phyloP scores from a whole-genome alignment of 257 asterid genomes.

The Solanum pimpinellifolium region DNA sequence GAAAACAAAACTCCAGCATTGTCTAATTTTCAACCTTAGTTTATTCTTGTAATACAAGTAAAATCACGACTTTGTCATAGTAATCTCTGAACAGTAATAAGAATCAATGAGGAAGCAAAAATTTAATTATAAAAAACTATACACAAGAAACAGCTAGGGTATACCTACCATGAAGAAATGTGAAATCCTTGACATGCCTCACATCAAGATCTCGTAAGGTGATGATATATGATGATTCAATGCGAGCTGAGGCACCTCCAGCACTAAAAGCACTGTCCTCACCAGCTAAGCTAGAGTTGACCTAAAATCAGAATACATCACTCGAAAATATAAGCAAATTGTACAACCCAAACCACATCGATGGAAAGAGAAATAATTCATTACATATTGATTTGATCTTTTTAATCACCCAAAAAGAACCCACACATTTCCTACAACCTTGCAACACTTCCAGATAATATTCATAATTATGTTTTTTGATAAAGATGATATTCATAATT shows the following conservation, averaged over 20 bases:
- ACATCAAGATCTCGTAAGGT: constrained; percentile 78
- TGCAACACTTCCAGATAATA: not conserved
- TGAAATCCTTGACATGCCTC: constrained; percentile 87
- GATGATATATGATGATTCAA: constrained; percentile 77
- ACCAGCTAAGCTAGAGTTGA: constrained; percentile 73
- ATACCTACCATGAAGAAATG: constrained; percentile 75
- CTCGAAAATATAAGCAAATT: not conserved
- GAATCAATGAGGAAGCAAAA: not conserved
- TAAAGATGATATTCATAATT: not conserved
- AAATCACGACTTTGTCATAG: not conserved
- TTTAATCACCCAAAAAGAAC: not conserved
- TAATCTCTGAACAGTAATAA: not conserved
- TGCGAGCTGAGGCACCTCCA: constrained; percentile 66
- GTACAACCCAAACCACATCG: not conserved
- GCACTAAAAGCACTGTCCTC: constrained; percentile 54
- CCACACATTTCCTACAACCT: not conserved
- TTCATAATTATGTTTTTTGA: not conserved
- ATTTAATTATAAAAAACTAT: not conserved
- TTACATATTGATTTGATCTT: constrained; percentile 4
- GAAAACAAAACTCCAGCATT: not conserved
- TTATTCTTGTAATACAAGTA: not conserved
- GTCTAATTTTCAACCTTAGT: not conserved
- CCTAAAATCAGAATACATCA: constrained; percentile 44
- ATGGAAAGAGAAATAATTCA: constrained; percentile 2
- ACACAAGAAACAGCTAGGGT: not conserved